Percentiles rank a stretch among this genome's conserved stretches.
Evolutionary conservation across 1,284 basidiomycete genomes (phyloP).

Genomic region (Abortiporus biennis): DNA sequence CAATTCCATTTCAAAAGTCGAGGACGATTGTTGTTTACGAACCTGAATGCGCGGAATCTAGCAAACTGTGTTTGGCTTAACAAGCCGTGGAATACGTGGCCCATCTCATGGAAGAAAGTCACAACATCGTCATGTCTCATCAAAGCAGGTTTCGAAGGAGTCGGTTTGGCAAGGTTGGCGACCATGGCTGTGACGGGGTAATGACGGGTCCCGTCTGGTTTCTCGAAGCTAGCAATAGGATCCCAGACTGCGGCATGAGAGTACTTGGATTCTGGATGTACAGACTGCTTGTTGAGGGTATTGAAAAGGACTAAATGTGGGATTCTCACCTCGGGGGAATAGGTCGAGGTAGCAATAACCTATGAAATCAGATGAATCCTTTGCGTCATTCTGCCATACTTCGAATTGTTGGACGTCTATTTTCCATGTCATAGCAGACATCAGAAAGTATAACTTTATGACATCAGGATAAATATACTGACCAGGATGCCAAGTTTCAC

Average conservation of each 20-base stretch:
- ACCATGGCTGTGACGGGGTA: constrained; percentile 82
- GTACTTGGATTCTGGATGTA: constrained; percentile 60
- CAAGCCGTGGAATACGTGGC: constrained; percentile 83
- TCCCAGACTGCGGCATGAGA: constrained; percentile 85
- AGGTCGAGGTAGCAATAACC: constrained; percentile 84
- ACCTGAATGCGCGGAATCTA: constrained; percentile 76
- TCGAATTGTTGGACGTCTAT: constrained; percentile 71
- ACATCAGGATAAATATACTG: no score
- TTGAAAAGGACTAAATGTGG: not conserved
- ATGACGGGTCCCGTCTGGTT: constrained; percentile 48
- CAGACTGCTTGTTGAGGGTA: not conserved
- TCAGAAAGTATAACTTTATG: not conserved
- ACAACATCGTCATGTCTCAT: constrained; percentile 81
- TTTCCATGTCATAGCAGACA: not conserved
- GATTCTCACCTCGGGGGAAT: constrained; percentile 68
- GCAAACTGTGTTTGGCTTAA: constrained; percentile 67
- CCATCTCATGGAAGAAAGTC: constrained; percentile 82
- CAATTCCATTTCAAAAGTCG: no score
- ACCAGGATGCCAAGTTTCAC: constrained; percentile 70
- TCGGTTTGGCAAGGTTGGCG: constrained; percentile 81
- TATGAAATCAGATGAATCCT: constrained; percentile 62
- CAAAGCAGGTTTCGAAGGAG: constrained; percentile 71
- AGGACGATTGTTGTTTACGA: no score
- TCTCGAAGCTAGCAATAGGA: constrained; percentile 55
- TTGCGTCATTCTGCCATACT: constrained; percentile 75